Evolutionary conservation across 805 yeast genomes (phyloP), one percentile per base, ranked within the genome.

Genomic region (Cephaloascus albidus): DNA sequence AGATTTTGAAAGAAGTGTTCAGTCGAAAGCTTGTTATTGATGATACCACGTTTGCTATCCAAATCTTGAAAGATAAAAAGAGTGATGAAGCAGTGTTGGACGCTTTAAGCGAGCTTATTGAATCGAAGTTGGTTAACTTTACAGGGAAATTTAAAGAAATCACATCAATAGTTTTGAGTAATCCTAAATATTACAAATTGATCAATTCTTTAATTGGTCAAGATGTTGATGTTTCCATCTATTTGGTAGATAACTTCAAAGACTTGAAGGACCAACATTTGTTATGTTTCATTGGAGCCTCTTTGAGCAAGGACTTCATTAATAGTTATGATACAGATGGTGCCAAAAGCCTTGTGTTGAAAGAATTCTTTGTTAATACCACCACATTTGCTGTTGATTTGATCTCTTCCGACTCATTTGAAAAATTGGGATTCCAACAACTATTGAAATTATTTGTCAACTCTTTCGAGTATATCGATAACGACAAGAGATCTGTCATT

Each of bases 1-100:
- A 47, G 32, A 37, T 44, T 30, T 28, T 37, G 16, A 36, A 20
- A 30, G 37, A 36, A 6, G 33, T 34, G 8, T 28, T 35, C 23
- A 12, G 8, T 14, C 27, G 38, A 36, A 37, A 37, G 4, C 36
- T 36, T 17, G 26, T 20, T 32, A n/a, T 39, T 17, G 31, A 23
- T 23, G 28, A 33, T 14, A 15, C 34, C 18, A 4, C n/a, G 10
- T 31, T 31, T n/a, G 14, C 14, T 31, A 31, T 31, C 16, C n/a
- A 31, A 16, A n/a, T 31, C 6, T 31, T 31, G 33, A 8, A 31
- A 16, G 12, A 23, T 12, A 12, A 6, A 8, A 23, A 8, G 10
- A 23, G 6, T 23, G 10, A 6, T 8, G 28, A 23, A 23, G 6
- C 28, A 8, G 6, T 23, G 10, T 23, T 23, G 28, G 28, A 23